Evolutionary conservation across 2,329 filamentous ascomycete genomes (phyloP), one percentile per base, ranked within the genome.

Genomic region (Diaporthe batatas): DNA sequence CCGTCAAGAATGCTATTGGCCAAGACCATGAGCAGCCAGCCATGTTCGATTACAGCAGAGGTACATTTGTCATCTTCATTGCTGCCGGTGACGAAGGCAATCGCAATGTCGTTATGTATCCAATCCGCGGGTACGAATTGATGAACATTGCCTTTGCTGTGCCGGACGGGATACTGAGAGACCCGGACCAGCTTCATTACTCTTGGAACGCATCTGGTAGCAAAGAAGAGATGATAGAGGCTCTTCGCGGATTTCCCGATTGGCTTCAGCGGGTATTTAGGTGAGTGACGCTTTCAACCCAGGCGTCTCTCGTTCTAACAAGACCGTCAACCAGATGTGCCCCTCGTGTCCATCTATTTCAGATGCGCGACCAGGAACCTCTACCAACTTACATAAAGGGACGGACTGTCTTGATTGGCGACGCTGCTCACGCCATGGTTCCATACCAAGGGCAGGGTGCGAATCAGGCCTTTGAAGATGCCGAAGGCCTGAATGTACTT

Each of bases 381-480:
- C 55, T 58, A 5, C 55, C 55, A 7, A 58, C 55, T 39, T 58
- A 58, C 16, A 4, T 58, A 23, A 58, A 58, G 55, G 55, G 55
- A 1, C 55, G 55, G 5, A 39, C 55, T 47, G 51, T 29, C 21
- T 34, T 69, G 53, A 49, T 58, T 49, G 51, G 67, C 32, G 67
- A 69, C 67, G 53, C 67, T 29, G 67, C 67, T 23, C 67, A 69
- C 21, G 67, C 23, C 18, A 69, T 69, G 53, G 51, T 42, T n/a
- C 67, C 67, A 16, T 69, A 57, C 67, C 55, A 57, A 34, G 67
- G 51, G 1, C 67, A 69, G 53, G 67, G 67, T 18, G 67, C 67
- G 36, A 55, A 32, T 23, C 62, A 67, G 44, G 62, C 62, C 18
- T 53, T 67, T 3, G 62, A 67, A 18, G 62, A 67, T 34, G 62